These are phyloP conservation scores for Phlyctochytrium planicorne DNA, from an alignment of 192 early-diverging fungal species.

Conservation along the genomic window DNA sequence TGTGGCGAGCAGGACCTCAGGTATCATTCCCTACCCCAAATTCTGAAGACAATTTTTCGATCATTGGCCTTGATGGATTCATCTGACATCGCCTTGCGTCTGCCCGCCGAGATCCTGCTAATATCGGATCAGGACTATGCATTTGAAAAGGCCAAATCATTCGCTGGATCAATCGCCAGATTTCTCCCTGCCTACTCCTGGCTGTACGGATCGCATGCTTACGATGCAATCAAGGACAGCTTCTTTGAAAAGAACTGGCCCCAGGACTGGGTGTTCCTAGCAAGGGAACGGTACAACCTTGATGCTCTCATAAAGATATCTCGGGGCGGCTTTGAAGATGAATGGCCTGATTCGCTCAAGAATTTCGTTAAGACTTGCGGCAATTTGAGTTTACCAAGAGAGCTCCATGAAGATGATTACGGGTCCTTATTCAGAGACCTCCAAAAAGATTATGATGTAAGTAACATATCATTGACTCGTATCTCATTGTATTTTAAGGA, in stretches of 20 bases:
- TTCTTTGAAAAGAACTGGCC: constrained; percentile 13
- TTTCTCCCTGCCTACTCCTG: constrained; percentile 13
- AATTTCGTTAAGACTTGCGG: not conserved
- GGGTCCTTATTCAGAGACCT: too few species aligned
- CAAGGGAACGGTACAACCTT: not conserved
- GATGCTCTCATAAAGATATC: not conserved
- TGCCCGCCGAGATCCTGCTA: not conserved
- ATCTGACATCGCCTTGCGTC: not conserved
- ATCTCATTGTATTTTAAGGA: too few species aligned
- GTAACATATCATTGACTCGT: too few species aligned
- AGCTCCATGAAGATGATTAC: not conserved
- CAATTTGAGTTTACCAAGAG: constrained; percentile 6
- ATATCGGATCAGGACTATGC: not conserved
- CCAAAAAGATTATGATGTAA: too few species aligned
- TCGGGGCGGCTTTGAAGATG: not conserved
- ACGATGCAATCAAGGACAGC: constrained; percentile 11
- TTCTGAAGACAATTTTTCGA: not conserved
- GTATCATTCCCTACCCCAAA: not conserved
- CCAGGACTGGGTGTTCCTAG: constrained; percentile 13
- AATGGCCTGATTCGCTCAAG: constrained; percentile 26
- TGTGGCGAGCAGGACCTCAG: not conserved
- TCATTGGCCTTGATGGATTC: not conserved
- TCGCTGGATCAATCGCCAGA: not conserved
- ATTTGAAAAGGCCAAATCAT: not conserved
- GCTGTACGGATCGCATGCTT: constrained; percentile 15